Base-by-base conservation (phyloP, 345 rosid species). In the Atalantia buxifolia region DNA sequence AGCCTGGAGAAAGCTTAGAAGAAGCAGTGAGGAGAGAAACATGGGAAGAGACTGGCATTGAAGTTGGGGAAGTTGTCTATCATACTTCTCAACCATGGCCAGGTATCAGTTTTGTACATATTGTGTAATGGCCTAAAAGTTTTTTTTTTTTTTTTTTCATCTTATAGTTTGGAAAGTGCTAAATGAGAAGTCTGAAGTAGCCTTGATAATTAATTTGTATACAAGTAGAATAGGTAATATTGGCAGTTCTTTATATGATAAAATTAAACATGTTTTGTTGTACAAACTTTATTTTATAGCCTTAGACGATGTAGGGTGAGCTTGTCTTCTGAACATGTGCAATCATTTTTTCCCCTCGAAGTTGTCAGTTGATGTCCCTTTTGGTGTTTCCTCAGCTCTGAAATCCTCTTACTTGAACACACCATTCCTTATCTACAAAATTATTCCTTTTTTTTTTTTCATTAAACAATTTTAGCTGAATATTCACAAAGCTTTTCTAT, bases 11-110 rank as follows among this genome's bases (percentile, higher is more conserved):
- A 85, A 93, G 98, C 91, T 93, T 95, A 84, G 99, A 93, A 83
- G 98, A 92, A 84, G 99, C 99, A 45, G 98, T 92, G 85, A 92
- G 90, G 85, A 88, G 99, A 81, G 98, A 95, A 88, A 93, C 99
- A 71, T 88, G 89, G 90, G 99, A 95, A 80, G 97, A 95, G 87
- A 84, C 97, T 7, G 93, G 98, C 21, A 92, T 95, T 83, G 98
- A 95, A 90, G 98, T 95, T 56, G 99, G 93, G 76, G 91, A 93
- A 85, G 97, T 95, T 76, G 85, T 88, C 53, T 95, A 92, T 71
- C 98, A 93, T 82, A 95, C 98, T 85, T 95, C 97, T 83, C 99
- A 93, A 86, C 98, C 99, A 10, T 93, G 98, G 99, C 99, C 99
- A 69, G 99, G 98, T 95, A 90, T 75, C 7, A 25, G 36, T 75